Conservation (phyloP, 495 filamentous ascomycete species). For the Evansstolkia leycettana region DNA sequence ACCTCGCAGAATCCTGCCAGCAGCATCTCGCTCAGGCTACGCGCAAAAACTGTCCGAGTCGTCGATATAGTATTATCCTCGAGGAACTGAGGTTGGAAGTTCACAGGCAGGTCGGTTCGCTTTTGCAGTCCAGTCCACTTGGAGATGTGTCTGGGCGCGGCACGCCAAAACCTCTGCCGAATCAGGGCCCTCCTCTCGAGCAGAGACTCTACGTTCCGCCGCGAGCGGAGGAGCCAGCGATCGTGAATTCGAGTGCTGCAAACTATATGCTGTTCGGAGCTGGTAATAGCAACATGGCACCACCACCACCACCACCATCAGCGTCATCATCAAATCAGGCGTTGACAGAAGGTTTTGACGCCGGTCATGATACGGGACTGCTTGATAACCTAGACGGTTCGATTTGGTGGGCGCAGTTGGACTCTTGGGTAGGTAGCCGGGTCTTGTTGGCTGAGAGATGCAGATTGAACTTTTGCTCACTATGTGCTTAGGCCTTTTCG, state of each 20-base stretch:
- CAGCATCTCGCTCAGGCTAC: conserved; percentile 37
- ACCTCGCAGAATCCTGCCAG: conserved; percentile 33
- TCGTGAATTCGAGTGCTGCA: conserved; percentile 8
- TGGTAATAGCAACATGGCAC: conserved; percentile 4
- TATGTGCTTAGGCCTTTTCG: conserved; percentile 11
- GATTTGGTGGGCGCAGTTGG: conserved; percentile 19
- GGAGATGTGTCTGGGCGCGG: conserved; percentile 2
- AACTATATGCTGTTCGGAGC: conserved; percentile 8
- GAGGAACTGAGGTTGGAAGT: conserved; percentile 33
- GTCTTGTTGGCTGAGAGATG: too few species aligned
- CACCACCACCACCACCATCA: too few species aligned
- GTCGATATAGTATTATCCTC: conserved; percentile 39
- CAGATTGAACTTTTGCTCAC: too few species aligned
- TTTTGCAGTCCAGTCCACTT: conserved; percentile 1
- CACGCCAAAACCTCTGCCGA: background rate
- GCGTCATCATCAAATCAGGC: too few species aligned
- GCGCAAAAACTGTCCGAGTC: conserved; percentile 36
- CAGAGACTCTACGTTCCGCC: conserved; percentile 1
- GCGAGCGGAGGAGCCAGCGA: conserved; percentile 1
- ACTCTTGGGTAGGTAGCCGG: conserved; percentile 23
- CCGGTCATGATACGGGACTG: conserved; percentile 13
- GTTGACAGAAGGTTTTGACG: conserved; percentile 7
- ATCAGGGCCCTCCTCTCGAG: conserved; percentile 1
- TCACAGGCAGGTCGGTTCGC: conserved; percentile 22
- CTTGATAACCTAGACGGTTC: conserved; percentile 18